Percentiles rank a stretch among this genome's conserved stretches.
Evolutionary conservation across 345 rosid genomes (phyloP).

Genomic region (Cardamine resedifolia): DNA sequence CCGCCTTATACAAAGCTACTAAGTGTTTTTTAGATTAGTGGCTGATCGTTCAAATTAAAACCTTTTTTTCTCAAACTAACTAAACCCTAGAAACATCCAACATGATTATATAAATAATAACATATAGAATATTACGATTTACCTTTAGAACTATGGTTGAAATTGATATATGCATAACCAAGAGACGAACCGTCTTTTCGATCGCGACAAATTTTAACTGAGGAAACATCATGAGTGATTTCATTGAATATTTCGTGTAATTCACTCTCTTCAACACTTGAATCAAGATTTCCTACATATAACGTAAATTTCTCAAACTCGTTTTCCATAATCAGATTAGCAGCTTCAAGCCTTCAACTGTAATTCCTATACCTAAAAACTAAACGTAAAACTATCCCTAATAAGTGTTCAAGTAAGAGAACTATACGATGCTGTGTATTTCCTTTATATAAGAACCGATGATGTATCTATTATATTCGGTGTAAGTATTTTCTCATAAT

Average conservation of each 20-base stretch:
- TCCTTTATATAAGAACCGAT: too few species aligned
- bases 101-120: neutral
- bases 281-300: conserved; percentile 59
- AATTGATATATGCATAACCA: conserved; percentile 60
- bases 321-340: neutral
- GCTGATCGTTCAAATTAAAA: neutral
- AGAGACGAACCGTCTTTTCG: conserved; percentile 40
- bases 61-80: neutral
- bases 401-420: too few species aligned
- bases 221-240: conserved; percentile 41
- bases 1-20: too few species aligned
- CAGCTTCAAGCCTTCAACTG: neutral
- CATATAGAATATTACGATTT: neutral
- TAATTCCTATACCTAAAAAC: too few species aligned
- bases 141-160: conserved; percentile 47
- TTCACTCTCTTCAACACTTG: conserved; percentile 44
- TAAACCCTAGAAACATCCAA: neutral
- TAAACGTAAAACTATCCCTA: too few species aligned
- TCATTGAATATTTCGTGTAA: conserved; percentile 45
- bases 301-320: conserved; percentile 31
- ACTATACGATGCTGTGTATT: too few species aligned
- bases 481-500: too few species aligned
- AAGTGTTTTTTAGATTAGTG: neutral
- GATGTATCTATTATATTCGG: too few species aligned
- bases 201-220: conserved; percentile 54